Evolutionary conservation across 805 yeast species (phyloP).

Genomic region (Maudiozyma serrabonitensis): DNA sequence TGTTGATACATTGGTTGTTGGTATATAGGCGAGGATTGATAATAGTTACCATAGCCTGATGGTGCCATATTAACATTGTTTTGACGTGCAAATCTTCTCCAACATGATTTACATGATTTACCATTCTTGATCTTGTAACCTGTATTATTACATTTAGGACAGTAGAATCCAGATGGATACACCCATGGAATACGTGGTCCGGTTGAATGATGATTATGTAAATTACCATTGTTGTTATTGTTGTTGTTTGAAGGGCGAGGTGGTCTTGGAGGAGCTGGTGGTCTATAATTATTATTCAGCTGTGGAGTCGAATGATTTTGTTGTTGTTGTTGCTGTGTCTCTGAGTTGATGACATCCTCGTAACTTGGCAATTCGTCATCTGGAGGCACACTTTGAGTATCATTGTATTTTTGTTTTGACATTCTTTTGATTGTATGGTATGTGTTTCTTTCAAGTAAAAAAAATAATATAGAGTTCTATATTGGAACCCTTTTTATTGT

Average conservation of each 20-base stretch:
- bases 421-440: neutral
- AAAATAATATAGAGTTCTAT: too few relatives aligned
- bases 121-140: slow-evolving; percentile 56
- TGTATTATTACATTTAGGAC: slow-evolving; percentile 65
- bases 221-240: slow-evolving; percentile 7
- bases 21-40: slow-evolving; percentile 3
- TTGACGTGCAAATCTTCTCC: slow-evolving; percentile 47
- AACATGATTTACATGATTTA: slow-evolving; percentile 60
- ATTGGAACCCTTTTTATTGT: too few relatives aligned
- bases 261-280: slow-evolving; percentile 1
- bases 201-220: neutral
- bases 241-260: neutral
- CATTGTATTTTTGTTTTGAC: neutral
- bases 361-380: slow-evolving; percentile 37
- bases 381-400: neutral
- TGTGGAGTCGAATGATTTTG: slow-evolving; percentile 1
- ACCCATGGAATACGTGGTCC: slow-evolving; percentile 41
- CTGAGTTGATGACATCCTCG: slow-evolving; percentile 33
- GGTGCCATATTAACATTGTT: slow-evolving; percentile 20
- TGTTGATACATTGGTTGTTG: slow-evolving; percentile 11
- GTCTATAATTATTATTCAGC: neutral
- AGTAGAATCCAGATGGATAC: slow-evolving; percentile 53
- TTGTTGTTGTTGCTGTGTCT: slow-evolving; percentile 5
- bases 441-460: neutral
- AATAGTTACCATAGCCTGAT: slow-evolving; percentile 6